A percentile compares a stretch with the other conserved stretches of the same genome.
These are phyloP conservation scores for Guillardia theta DNA, from an alignment of 78 protist species.

Conservation along the genomic window DNA sequence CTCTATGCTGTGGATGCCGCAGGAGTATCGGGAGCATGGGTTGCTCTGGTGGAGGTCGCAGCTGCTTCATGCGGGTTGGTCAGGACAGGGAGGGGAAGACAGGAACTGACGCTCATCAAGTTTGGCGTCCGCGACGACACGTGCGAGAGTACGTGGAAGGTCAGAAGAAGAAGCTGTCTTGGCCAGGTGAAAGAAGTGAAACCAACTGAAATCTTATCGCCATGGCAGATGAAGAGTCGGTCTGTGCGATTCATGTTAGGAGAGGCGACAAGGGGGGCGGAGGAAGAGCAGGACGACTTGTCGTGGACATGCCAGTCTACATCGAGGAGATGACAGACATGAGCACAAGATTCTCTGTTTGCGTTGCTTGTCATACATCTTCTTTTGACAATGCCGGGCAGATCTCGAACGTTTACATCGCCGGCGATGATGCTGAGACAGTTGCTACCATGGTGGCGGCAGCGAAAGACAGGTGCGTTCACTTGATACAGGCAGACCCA, in stretches of 20 bases:
- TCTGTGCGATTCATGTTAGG: background rate
- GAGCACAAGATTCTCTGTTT: background rate
- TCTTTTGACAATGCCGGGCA: background rate
- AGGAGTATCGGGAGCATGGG: too few relatives aligned
- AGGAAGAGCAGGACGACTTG: background rate
- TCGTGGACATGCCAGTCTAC: background rate
- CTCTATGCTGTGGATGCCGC: too few relatives aligned
- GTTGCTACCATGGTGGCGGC: background rate
- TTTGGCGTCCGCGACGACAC: too few relatives aligned
- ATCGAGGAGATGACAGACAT: background rate
- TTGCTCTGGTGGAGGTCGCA: too few relatives aligned
- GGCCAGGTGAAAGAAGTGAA: too few relatives aligned
- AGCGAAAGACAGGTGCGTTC: background rate
- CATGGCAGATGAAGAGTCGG: background rate
- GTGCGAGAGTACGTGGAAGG: too few relatives aligned
- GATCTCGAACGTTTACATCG: background rate
- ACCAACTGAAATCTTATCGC: too few relatives aligned
- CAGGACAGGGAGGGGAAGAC: too few relatives aligned
- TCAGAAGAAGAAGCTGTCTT: too few relatives aligned
- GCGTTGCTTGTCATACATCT: too few relatives aligned
- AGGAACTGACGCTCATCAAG: too few relatives aligned
- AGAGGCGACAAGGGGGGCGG: conserved; percentile 18
- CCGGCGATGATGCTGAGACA: background rate
- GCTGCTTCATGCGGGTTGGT: too few relatives aligned
- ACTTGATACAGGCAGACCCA: background rate